These are phyloP conservation scores for Microsporum audouinii DNA, from an alignment of 2,329 filamentous ascomycete species.

Conservation along the genomic window DNA sequence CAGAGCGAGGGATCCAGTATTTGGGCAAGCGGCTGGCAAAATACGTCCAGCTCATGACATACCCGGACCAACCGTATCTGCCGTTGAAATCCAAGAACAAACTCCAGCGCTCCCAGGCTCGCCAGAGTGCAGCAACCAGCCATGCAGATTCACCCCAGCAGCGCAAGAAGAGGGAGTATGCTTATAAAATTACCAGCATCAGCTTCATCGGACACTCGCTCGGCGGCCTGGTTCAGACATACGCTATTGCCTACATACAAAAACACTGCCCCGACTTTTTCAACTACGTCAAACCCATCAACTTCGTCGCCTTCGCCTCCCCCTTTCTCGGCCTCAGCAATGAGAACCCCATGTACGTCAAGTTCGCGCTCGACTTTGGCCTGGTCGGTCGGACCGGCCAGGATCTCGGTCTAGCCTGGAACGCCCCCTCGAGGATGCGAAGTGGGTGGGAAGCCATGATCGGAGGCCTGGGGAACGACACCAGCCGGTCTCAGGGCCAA, in stretches of 20 bases:
- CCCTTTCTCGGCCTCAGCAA: constrained; percentile 89
- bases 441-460: constrained; percentile 85
- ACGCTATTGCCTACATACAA: constrained; percentile 90
- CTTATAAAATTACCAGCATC: constrained; percentile 84
- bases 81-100: constrained; percentile 42
- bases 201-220: constrained; percentile 90
- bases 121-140: constrained; percentile 35
- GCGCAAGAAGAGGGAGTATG: constrained; percentile 30
- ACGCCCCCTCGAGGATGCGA: constrained; percentile 70
- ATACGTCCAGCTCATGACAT: constrained; percentile 79
- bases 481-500: constrained; percentile 42
- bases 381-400: constrained; percentile 92
- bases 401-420: constrained; percentile 89
- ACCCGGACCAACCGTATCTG: constrained; percentile 82
- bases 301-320: constrained; percentile 79
- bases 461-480: constrained; percentile 59
- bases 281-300: constrained; percentile 69
- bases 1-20: constrained; percentile 93
- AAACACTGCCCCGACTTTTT: constrained; percentile 93
- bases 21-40: constrained; percentile 87
- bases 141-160: constrained; percentile 36
- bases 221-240: constrained; percentile 80
- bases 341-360: constrained; percentile 94
- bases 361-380: constrained; percentile 91
- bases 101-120: constrained; percentile 36